phyloP scores from a whole-genome alignment of 2,329 filamentous ascomycete genomes.

The Xylariaceae sp. region DNA sequence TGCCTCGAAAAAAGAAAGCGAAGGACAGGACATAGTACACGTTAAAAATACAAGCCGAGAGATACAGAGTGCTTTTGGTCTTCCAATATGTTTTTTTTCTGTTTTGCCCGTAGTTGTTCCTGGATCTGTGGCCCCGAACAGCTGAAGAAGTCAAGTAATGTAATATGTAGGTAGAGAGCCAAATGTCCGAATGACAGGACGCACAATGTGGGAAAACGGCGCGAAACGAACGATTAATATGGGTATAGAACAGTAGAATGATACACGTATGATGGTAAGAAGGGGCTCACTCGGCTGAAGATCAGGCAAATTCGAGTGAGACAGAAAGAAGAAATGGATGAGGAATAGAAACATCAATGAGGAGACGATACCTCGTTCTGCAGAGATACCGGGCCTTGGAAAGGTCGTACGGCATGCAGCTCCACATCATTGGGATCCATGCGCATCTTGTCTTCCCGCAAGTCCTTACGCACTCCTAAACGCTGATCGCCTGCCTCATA shows the following conservation, averaged over 20 bases:
- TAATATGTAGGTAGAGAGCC: neutral
- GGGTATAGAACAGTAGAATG: constrained; percentile 17
- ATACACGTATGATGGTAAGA: constrained; percentile 3
- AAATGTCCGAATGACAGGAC: constrained; percentile 2
- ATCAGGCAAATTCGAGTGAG: constrained; percentile 1
- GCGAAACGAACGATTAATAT: constrained; percentile 16
- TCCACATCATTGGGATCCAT: constrained; percentile 58
- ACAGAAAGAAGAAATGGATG: neutral
- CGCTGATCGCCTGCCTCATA: constrained; percentile 82
- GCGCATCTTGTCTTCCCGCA: constrained; percentile 45
- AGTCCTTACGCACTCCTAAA: constrained; percentile 56
- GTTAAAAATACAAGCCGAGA: constrained; percentile 12
- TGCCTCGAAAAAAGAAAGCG: neutral
- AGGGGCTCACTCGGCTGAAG: neutral
- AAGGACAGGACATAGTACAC: constrained; percentile 6
- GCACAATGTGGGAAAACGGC: neutral
- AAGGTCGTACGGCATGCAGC: constrained; percentile 61
- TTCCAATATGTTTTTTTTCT: neutral
- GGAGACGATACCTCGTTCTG: constrained; percentile 24
- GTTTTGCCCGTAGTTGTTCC: neutral
- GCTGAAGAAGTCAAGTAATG: neutral
- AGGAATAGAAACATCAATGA: constrained; percentile 12
- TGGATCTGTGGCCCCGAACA: neutral
- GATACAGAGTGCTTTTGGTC: neutral
- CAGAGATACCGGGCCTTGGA: constrained; percentile 50